Conservation (phyloP, 176 grass and related monocot species). For the Leersia perrieri region DNA sequence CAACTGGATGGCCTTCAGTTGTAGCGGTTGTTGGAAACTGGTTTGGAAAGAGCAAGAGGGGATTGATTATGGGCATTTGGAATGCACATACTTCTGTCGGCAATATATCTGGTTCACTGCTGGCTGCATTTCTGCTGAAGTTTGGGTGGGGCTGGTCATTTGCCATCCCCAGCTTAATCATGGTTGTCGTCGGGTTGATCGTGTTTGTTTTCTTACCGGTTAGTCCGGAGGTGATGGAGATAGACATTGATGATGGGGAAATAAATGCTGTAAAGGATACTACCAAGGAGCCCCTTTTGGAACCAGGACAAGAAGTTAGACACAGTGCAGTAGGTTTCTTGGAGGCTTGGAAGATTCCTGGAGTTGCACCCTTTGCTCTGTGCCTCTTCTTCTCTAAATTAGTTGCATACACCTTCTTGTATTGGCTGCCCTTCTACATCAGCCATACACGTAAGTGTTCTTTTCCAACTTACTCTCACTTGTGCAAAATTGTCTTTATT, state of each 20-base stretch:
- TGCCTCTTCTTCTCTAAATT: conserved; percentile 91
- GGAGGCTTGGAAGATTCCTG: conserved; percentile 75
- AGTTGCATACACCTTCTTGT: conserved; percentile 86
- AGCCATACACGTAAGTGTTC: conserved; percentile 69
- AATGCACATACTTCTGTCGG: conserved; percentile 84
- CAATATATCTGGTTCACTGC: conserved; percentile 76
- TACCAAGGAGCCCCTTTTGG: conserved; percentile 49
- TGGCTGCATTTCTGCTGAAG: conserved; percentile 72
- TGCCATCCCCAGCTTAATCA: conserved; percentile 68
- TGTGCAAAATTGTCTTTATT: conserved; percentile 1
- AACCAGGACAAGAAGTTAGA: conserved; percentile 49
- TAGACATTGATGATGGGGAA: conserved; percentile 41
- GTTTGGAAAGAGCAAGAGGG: conserved; percentile 88
- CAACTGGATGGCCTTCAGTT: conserved; percentile 81
- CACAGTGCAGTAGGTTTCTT: conserved; percentile 64
- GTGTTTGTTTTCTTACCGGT: conserved; percentile 67
- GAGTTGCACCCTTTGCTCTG: conserved; percentile 69
- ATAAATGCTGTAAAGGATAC: conserved; percentile 39
- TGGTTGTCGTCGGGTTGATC: conserved; percentile 51
- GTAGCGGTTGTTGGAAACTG: conserved; percentile 82
- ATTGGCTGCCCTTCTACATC: conserved; percentile 93
- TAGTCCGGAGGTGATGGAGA: conserved; percentile 58
- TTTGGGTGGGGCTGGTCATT: conserved; percentile 93
- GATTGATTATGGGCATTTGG: conserved; percentile 89
- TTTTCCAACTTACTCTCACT: conserved; percentile 20